Conservation (phyloP, 2,329 filamentous ascomycete species). For the Exutisphaerella laricina region DNA sequence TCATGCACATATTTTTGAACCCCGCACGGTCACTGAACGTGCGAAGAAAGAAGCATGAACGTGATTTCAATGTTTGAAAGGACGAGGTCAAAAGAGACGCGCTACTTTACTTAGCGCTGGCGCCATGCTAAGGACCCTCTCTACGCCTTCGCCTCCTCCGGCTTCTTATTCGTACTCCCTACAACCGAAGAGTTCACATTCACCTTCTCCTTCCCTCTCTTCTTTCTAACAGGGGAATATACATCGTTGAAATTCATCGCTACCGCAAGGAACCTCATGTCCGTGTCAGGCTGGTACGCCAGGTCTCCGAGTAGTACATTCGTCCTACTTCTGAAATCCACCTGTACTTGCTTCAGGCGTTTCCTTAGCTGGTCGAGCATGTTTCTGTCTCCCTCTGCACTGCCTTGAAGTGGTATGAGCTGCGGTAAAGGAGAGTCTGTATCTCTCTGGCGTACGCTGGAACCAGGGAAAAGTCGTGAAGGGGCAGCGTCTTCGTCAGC, state of each 20-base stretch:
- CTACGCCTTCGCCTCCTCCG: background rate
- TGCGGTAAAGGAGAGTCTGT: conserved; percentile 40
- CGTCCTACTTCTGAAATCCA: conserved; percentile 70
- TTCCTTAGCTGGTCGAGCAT: conserved; percentile 71
- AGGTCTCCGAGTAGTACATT: conserved; percentile 83
- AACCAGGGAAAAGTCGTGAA: conserved; percentile 19
- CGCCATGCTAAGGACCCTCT: background rate
- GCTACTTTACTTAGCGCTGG: too few relatives aligned
- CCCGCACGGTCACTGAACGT: too few relatives aligned
- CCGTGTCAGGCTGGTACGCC: conserved; percentile 86
- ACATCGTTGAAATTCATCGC: conserved; percentile 99
- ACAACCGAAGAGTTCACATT: background rate
- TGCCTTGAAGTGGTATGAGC: conserved; percentile 34
- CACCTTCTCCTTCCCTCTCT: conserved; percentile 30
- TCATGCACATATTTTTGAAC: too few relatives aligned
- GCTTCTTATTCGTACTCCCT: background rate
- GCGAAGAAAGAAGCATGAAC: too few relatives aligned
- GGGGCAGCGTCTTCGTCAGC: conserved; percentile 39
- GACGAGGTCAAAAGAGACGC: too few relatives aligned
- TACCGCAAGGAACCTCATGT: conserved; percentile 91
- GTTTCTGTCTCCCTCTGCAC: conserved; percentile 48
- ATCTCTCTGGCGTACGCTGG: conserved; percentile 22
- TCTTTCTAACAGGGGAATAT: conserved; percentile 70
- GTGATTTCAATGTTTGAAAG: too few relatives aligned
- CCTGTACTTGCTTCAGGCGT: conserved; percentile 65